Conservation (phyloP, 83 land plant species). For the Picea engelmannii region DNA sequence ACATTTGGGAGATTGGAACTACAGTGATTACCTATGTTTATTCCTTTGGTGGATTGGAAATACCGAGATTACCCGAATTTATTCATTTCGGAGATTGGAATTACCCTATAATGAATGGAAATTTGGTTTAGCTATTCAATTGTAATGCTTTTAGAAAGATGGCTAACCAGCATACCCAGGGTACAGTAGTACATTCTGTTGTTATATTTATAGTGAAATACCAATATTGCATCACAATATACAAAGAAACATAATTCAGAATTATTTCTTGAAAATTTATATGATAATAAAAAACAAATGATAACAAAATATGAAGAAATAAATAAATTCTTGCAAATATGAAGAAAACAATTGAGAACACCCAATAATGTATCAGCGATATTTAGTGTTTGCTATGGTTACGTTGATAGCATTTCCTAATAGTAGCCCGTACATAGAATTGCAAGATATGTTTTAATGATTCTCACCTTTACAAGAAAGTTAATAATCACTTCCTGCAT, state of each 20-base stretch:
- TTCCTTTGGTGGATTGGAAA: too few relatives aligned
- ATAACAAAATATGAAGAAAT: neutral
- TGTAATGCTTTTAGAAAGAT: neutral
- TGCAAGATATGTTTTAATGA: neutral
- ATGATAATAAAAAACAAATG: neutral
- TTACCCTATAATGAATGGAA: neutral
- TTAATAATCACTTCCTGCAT: slow-evolving; percentile 99
- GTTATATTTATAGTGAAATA: too few relatives aligned
- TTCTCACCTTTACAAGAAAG: slow-evolving; percentile 87
- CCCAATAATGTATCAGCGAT: neutral
- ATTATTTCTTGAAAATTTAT: neutral
- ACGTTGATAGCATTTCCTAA: too few relatives aligned
- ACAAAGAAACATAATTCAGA: neutral
- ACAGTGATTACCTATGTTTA: too few relatives aligned
- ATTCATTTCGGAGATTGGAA: neutral
- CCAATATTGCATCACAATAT: neutral
- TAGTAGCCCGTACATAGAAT: neutral
- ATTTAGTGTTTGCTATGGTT: too few relatives aligned
- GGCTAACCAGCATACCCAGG: neutral
- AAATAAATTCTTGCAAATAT: neutral
- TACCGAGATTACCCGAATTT: too few relatives aligned
- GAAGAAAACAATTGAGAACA: neutral
- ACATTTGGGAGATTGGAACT: neutral
- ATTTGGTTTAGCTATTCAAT: neutral
- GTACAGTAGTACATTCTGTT: neutral